phyloP scores from a whole-genome alignment of 2,329 filamentous ascomycete genomes.

The Pseudogymnoascus sp. region DNA sequence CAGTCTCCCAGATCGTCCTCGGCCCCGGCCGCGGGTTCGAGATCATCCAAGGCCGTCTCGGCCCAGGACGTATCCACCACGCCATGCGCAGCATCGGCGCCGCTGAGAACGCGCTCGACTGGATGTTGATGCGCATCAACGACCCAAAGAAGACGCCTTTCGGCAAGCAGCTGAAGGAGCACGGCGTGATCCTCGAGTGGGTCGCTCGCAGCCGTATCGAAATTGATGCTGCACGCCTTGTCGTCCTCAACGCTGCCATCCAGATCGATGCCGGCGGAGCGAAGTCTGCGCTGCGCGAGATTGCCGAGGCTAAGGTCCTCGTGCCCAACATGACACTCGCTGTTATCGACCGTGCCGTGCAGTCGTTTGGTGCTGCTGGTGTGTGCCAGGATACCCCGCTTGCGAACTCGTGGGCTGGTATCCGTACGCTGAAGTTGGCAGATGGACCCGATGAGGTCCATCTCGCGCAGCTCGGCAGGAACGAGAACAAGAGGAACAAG shows the following conservation, averaged over 20 bases:
- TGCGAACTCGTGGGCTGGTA: conserved; percentile 72
- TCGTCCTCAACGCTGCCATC: conserved; percentile 90
- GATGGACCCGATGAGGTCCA: conserved; percentile 98
- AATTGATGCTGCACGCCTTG: conserved; percentile 82
- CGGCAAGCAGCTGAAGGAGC: conserved; percentile 75
- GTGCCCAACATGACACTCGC: conserved; percentile 74
- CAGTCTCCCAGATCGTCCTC: conserved; percentile 75
- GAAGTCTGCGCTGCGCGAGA: conserved; percentile 85
- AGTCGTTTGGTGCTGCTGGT: conserved; percentile 85
- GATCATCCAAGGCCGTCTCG: conserved; percentile 94
- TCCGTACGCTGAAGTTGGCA: conserved; percentile 75
- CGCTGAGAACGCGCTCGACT: conserved; percentile 85
- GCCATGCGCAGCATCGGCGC: conserved; percentile 93
- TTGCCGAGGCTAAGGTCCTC: conserved; percentile 90
- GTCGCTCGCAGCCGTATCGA: conserved; percentile 88
- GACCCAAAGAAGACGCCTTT: conserved; percentile 88
- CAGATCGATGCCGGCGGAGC: conserved; percentile 87
- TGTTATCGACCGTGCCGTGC: conserved; percentile 90
- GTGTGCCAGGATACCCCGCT: conserved; percentile 92
- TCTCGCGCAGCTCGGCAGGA: conserved; percentile 69
- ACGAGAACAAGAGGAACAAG: conserved; percentile 66
- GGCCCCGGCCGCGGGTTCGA: conserved; percentile 94
- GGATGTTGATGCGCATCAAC: conserved; percentile 91
- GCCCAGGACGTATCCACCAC: conserved; percentile 94
- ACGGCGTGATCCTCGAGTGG: conserved; percentile 93